These are phyloP conservation scores for Vanderwaltozyma tropicalis DNA, from an alignment of 805 yeast genomes.

Conservation along the genomic window DNA sequence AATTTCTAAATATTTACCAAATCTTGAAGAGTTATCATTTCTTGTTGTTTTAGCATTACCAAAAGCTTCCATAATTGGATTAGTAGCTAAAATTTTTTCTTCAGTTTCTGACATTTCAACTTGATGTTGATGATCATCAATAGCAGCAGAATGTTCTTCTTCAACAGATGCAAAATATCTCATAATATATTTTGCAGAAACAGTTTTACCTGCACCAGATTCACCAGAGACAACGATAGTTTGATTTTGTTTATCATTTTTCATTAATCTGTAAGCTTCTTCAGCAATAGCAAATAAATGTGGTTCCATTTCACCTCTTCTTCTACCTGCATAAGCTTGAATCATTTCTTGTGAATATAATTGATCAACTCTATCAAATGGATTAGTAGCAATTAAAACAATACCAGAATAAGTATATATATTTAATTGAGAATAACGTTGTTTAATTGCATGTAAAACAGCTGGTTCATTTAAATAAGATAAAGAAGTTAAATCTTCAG, in stretches of 20 bases:
- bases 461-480: constrained; percentile 95
- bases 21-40: constrained; percentile 87
- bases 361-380: constrained; percentile 86
- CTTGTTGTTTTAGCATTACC: constrained; percentile 91
- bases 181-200: constrained; percentile 94
- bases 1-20: constrained; percentile 89
- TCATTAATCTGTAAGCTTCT: constrained; percentile 94
- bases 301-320: constrained; percentile 92
- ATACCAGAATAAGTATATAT: constrained; percentile 96
- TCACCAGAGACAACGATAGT: constrained; percentile 96
- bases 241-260: constrained; percentile 72
- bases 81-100: constrained; percentile 89
- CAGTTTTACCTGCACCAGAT: constrained; percentile 98
- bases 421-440: constrained; percentile 79
- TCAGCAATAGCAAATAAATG: constrained; percentile 96
- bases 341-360: constrained; percentile 85
- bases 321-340: constrained; percentile 87
- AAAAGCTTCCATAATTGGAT: constrained; percentile 82
- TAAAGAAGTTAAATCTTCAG: constrained; percentile 86
- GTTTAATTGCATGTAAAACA: constrained; percentile 83
- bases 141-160: constrained; percentile 28
- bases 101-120: constrained; percentile 81
- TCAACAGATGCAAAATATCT: constrained; percentile 95
- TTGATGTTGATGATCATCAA: constrained; percentile 30
- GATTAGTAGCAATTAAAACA: constrained; percentile 91